Base-by-base conservation (phyloP, 1,284 basidiomycete genomes). In the Anthracocystis panici-leucophaei region DNA sequence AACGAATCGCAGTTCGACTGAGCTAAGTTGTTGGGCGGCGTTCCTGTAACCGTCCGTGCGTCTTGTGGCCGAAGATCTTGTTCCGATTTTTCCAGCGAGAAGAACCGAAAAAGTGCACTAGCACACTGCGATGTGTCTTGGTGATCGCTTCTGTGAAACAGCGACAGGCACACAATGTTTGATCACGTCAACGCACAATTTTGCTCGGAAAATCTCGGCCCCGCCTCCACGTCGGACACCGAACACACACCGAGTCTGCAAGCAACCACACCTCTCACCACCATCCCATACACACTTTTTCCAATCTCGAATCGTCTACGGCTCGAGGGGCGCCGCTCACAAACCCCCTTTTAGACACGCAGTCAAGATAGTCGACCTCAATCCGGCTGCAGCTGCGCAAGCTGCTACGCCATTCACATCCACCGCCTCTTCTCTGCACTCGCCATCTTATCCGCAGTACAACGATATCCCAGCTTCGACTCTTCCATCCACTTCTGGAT, bases 361-460 rank as follows among this genome's bases (percentile, higher is more conserved):
- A 44, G 31, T 49, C 68, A 71, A 71, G 40, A 71, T 71, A 71
- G 68, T 54, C 55, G 58, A 51, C 54, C 59, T 50, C 55, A 62
- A 53, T 25, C 62, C 68, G 62, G 68, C 62, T 29, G 54, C 68
- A 62, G 68, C 63, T 31, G 54, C 42, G 54, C 68, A 70, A 70
- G 68, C 68, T 70, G 68, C 55, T 27, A 49, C 54, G 53, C 54
- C 68, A 53, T 33, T 49, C n/a, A 18, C 23, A 9, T 40, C 49
- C 44, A 9, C 41, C 11, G n/a, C 50, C 29, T 11, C 33, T 29
- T n/a, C 33, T 16, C 27, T 53, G 55, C 62, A 57, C 44, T 35
- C 49, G 12, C 31, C 64, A 8, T 35, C 66, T 40, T 64, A 44
- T 38, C 57, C 54, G 18, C 58, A 57, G 31, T 67, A 67, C 56